Conservation (phyloP, 441 rosid genomes). For the Jatropha multifida region DNA sequence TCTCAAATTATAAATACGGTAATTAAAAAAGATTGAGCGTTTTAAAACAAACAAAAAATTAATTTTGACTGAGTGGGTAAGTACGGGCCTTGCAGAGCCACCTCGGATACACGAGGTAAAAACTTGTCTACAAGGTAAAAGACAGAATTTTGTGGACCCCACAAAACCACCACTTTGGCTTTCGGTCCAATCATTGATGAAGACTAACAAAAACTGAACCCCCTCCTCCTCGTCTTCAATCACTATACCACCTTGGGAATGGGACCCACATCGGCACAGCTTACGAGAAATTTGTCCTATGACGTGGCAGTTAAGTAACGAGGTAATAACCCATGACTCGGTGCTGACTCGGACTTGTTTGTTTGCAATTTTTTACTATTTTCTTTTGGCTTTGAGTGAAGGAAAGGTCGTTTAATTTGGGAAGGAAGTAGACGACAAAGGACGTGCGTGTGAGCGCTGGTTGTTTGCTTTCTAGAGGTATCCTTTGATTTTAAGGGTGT, state of each 20-base stretch:
- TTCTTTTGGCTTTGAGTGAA: no score
- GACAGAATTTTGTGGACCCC: conserved; percentile 13
- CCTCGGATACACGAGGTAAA: conserved; percentile 17
- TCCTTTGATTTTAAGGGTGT: no score
- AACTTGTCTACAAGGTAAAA: conserved; percentile 15
- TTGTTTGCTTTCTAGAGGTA: no score
- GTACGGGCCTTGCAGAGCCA: conserved; percentile 12
- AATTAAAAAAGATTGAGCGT: no score
- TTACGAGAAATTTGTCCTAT: conserved; percentile 11
- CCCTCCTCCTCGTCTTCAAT: not conserved
- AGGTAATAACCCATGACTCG: not conserved
- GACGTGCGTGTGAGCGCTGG: no score
- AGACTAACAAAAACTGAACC: not conserved
- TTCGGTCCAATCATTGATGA: conserved; percentile 13
- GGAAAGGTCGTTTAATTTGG: no score
- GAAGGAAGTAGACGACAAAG: not conserved
- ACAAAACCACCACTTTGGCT: not conserved
- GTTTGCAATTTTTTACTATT: not conserved
- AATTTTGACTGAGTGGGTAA: not conserved
- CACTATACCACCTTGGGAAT: not conserved
- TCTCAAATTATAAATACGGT: no score
- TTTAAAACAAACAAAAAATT: no score
- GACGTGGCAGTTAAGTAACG: conserved; percentile 16
- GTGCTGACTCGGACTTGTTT: conserved; percentile 20
- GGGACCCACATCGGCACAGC: conserved; percentile 5